Percentiles rank a stretch among this genome's conserved stretches.
Conservation (phyloP, 73 alveolate species). For the Paramecium biaurelia region DNA sequence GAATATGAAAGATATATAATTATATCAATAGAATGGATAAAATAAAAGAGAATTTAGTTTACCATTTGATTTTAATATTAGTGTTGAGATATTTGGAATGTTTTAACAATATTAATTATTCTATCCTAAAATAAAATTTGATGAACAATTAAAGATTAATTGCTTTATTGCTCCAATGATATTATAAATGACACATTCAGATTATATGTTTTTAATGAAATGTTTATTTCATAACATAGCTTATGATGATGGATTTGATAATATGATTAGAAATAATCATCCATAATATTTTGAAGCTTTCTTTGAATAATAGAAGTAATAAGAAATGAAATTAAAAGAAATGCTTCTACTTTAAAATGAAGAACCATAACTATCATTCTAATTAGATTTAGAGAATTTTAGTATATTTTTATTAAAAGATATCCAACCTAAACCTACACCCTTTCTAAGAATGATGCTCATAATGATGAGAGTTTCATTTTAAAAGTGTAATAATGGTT, state of each 20-base stretch:
- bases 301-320: background rate
- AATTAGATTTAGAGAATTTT: slow-evolving; percentile 56
- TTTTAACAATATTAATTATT: background rate
- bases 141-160: background rate
- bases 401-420: background rate
- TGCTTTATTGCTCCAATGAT: slow-evolving; percentile 50
- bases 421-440: slow-evolving; percentile 29
- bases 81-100: background rate
- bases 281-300: background rate
- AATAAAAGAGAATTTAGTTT: slow-evolving; percentile 36
- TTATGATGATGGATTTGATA: slow-evolving; percentile 64
- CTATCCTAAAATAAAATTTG: slow-evolving; percentile 42
- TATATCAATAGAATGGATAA: background rate
- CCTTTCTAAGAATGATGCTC: slow-evolving; percentile 26
- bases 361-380: background rate
- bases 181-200: slow-evolving; percentile 35
- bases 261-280: slow-evolving; percentile 13
- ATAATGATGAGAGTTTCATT: slow-evolving; percentile 35
- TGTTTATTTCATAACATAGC: slow-evolving; percentile 62
- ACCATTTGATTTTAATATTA: slow-evolving; percentile 50
- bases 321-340: background rate
- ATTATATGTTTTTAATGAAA: slow-evolving; percentile 56
- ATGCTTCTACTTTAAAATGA: background rate
- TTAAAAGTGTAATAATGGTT: slow-evolving; percentile 4
- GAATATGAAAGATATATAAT: slow-evolving; percentile 10